Evolutionary conservation across 495 filamentous ascomycete species (phyloP), one percentile per base, ranked within the genome.

Genomic region (Podospora appendiculata): DNA sequence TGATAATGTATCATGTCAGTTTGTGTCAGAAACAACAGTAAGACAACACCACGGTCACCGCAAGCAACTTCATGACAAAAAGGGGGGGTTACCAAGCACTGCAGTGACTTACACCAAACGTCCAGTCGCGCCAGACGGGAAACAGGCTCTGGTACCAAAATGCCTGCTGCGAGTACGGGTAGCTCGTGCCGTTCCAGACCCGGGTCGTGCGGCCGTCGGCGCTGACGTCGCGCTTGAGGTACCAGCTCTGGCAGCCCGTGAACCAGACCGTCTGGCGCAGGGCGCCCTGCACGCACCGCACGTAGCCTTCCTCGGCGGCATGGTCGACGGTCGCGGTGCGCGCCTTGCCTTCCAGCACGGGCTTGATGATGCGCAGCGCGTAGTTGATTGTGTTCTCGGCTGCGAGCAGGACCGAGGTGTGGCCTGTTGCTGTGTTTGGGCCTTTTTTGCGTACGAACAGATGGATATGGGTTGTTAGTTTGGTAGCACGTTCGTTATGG

Each of bases 371-470:
- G 3, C 65, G 57, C 11, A 68, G 42, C 0, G 60, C 46, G 48
- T 67, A 71, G 44, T 70, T 69, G 34, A 76, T 50, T 14, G 60
- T 55, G 39, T 67, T 67, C 41, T 76, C 72, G 41, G 60, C 62
- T 16, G 61, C 56, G 45, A 70, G 69, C 6, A 74, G 45, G 32
- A 61, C 57, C 0, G 72, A 75, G 14, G 70, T 75, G 51, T 74
- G 66, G 0, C 70, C 73, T 2, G 70, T 71, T n/a, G 60, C 60
- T 1, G 68, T 62, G 53, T 76, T 76, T 9, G 73, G 73, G 1
- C 73, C 73, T 62, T 57, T n/a, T n/a, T n/a, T n/a, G n/a, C n/a
- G n/a, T n/a, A n/a, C n/a, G n/a, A n/a, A n/a, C n/a, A n/a, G n/a
- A n/a, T n/a, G n/a, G n/a, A n/a, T n/a, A n/a, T n/a, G n/a, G n/a